phyloP scores from a whole-genome alignment of 306 rosid species.

The Fagus crenata region DNA sequence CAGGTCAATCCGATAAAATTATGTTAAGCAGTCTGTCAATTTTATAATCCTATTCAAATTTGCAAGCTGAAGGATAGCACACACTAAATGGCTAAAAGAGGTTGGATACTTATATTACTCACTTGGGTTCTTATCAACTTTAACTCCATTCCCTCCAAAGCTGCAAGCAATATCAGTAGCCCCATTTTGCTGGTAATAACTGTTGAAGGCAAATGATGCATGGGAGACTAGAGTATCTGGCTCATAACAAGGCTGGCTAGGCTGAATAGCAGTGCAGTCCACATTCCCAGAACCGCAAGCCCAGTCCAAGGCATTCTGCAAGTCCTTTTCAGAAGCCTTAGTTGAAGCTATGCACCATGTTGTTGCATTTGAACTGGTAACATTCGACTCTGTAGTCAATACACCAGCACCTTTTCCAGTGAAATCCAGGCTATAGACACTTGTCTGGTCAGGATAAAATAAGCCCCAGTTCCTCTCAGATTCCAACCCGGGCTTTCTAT shows the following conservation, averaged over 20 bases:
- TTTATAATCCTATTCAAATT: background rate
- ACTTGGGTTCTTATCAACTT: slow-evolving; percentile 93
- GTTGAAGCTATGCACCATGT: slow-evolving; percentile 93
- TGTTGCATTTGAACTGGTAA: slow-evolving; percentile 62
- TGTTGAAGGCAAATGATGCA: slow-evolving; percentile 89
- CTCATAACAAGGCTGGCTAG: slow-evolving; percentile 93
- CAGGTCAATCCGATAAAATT: background rate
- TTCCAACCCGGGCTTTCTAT: slow-evolving; percentile 89
- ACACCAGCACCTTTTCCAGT: slow-evolving; percentile 77
- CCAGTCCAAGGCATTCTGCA: slow-evolving; percentile 95
- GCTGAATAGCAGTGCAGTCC: slow-evolving; percentile 90
- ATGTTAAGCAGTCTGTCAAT: background rate
- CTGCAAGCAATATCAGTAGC: slow-evolving; percentile 93
- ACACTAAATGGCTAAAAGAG: background rate
- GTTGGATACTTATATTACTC: slow-evolving; percentile 35
- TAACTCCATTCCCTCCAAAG: slow-evolving; percentile 83
- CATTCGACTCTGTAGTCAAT: slow-evolving; percentile 49
- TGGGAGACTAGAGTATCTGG: slow-evolving; percentile 83
- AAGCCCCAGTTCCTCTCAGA: slow-evolving; percentile 99
- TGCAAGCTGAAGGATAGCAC: background rate
- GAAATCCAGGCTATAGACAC: slow-evolving; percentile 90
- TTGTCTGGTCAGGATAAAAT: slow-evolving; percentile 92
- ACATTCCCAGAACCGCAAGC: slow-evolving; percentile 97
- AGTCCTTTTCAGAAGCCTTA: slow-evolving; percentile 75
- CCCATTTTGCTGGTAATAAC: slow-evolving; percentile 87